Evolutionary conservation across 2,329 filamentous ascomycete genomes (phyloP).

Genomic region (Fusarium humuli): DNA sequence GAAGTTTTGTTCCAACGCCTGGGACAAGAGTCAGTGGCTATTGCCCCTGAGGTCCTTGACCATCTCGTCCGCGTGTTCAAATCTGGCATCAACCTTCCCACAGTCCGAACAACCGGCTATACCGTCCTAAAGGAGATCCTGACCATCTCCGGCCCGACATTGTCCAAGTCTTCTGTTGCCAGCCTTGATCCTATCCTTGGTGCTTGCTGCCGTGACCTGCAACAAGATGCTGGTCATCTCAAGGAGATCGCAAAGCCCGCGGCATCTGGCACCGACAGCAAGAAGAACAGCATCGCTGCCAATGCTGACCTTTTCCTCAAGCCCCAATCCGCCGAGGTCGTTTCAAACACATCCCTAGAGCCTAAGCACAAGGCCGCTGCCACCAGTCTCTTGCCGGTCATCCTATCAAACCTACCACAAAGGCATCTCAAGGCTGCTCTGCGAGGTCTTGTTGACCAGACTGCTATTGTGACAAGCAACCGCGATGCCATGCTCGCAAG

Average conservation of each 20-base stretch:
- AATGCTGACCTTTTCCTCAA: slow-evolving; percentile 80
- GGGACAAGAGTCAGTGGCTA: slow-evolving; percentile 65
- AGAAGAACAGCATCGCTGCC: slow-evolving; percentile 58
- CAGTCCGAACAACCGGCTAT: slow-evolving; percentile 72
- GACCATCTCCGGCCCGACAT: slow-evolving; percentile 69
- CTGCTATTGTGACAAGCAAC: slow-evolving; percentile 77
- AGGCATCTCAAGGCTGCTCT: slow-evolving; percentile 75
- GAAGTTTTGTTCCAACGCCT: slow-evolving; percentile 68
- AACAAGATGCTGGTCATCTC: slow-evolving; percentile 65
- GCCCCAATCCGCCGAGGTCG: slow-evolving; percentile 50
- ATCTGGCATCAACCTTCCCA: slow-evolving; percentile 62
- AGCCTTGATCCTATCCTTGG: slow-evolving; percentile 72
- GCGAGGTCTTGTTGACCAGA: slow-evolving; percentile 82
- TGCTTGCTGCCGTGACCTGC: slow-evolving; percentile 79
- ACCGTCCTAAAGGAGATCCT: slow-evolving; percentile 68
- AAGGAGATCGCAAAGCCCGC: slow-evolving; percentile 52
- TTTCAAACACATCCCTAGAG: slow-evolving; percentile 53
- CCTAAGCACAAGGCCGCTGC: slow-evolving; percentile 67
- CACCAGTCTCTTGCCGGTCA: slow-evolving; percentile 67
- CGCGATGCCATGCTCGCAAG: slow-evolving; percentile 82
- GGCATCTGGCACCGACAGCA: slow-evolving; percentile 47
- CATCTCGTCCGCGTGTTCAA: slow-evolving; percentile 79
- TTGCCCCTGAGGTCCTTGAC: slow-evolving; percentile 75
- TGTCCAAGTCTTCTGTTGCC: slow-evolving; percentile 74
- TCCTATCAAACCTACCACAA: slow-evolving; percentile 74